Evolutionary conservation across 805 yeast genomes (phyloP).

Genomic region (Lipomyces yamadae): DNA sequence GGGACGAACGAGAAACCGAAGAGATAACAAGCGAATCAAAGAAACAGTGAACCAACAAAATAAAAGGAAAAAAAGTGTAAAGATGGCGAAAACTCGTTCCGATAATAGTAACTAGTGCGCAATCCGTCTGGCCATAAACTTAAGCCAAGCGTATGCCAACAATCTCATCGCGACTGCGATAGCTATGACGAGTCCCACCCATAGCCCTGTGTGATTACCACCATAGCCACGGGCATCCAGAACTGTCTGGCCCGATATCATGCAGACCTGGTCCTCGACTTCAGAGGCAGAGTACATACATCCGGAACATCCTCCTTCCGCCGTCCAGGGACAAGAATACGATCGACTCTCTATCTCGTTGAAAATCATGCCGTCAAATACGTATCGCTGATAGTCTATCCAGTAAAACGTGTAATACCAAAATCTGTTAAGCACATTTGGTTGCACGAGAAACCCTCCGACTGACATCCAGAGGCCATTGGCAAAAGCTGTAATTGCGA

Average conservation of each 20-base stretch:
- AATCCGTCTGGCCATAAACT: neutral
- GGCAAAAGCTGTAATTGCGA: constrained; percentile 51
- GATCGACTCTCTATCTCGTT: constrained; percentile 46
- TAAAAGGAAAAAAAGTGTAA: too few species aligned
- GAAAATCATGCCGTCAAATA: constrained; percentile 53
- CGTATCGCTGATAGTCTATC: constrained; percentile 51
- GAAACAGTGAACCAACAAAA: too few species aligned
- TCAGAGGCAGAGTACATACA: constrained; percentile 48
- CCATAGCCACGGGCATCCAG: constrained; percentile 46
- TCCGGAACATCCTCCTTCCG: constrained; percentile 43
- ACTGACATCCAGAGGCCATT: constrained; percentile 55
- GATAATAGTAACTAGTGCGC: neutral
- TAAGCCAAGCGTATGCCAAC: constrained; percentile 41
- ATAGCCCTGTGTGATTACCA: constrained; percentile 43
- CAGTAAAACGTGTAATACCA: constrained; percentile 53
- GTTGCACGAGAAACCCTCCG: constrained; percentile 49
- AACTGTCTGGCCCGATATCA: constrained; percentile 47
- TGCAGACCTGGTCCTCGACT: constrained; percentile 40
- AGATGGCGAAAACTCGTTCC: too few species aligned
- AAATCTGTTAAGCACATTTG: constrained; percentile 45
- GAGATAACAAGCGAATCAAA: too few species aligned
- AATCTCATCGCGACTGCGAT: constrained; percentile 45
- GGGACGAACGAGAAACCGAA: too few species aligned
- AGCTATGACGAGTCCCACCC: constrained; percentile 48
- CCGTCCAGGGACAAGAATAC: constrained; percentile 41